Conservation (phyloP, 495 filamentous ascomycete species). For the Friedmanniomyces simplex region DNA sequence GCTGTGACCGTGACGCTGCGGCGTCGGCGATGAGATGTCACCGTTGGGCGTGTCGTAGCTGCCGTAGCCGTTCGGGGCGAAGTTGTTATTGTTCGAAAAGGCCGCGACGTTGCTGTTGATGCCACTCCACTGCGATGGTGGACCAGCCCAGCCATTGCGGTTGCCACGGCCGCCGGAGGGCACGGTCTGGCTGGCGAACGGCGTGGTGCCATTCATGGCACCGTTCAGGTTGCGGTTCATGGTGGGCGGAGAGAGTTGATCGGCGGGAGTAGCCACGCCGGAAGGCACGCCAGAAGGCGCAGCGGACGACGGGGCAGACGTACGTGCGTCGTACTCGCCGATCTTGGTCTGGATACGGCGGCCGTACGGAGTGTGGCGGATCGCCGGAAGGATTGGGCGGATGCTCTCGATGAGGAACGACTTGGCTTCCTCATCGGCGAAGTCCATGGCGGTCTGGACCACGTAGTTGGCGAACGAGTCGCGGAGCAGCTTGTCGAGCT, state of each 20-base stretch:
- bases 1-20: constrained; percentile 16
- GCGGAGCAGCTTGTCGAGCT: constrained; percentile 76
- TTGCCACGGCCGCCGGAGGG: constrained; percentile 14
- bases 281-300: not conserved
- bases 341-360: constrained; percentile 88
- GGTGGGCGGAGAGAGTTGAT: constrained; percentile 1
- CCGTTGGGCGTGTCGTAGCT: not conserved
- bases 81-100: constrained; percentile 5
- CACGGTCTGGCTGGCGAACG: not conserved
- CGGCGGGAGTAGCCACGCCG: constrained; percentile 6
- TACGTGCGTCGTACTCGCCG: constrained; percentile 29
- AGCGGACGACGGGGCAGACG: constrained; percentile 1
- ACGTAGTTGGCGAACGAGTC: constrained; percentile 96
- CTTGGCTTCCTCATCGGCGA: constrained; percentile 61
- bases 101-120: not conserved
- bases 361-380: constrained; percentile 83
- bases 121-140: constrained; percentile 12
- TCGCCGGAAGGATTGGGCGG: constrained; percentile 67
- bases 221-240: not conserved
- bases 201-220: not conserved
- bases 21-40: constrained; percentile 14
- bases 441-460: constrained; percentile 90
- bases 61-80: not conserved
- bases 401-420: constrained; percentile 66
- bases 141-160: constrained; percentile 16